Evolutionary conservation across 257 asterid species (phyloP).

Genomic region (Solanum rostratum): DNA sequence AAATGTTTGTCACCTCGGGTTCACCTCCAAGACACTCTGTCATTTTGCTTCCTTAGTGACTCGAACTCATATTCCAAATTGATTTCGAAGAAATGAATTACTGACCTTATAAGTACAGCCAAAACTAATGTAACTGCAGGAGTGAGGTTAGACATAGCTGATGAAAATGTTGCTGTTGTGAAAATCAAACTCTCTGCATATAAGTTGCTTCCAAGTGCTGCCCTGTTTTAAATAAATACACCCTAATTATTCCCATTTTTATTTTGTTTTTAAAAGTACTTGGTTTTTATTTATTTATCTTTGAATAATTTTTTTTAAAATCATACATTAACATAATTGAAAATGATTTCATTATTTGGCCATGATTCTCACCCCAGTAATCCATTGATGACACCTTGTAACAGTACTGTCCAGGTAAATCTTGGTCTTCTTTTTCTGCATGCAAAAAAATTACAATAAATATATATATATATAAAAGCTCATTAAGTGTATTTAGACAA

Average conservation of each 20-base stretch:
- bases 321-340: neutral
- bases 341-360: neutral
- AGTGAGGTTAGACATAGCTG: conserved; percentile 44
- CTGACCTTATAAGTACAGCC: conserved; percentile 35
- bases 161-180: conserved; percentile 48
- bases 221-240: conserved; percentile 18
- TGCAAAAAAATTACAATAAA: neutral
- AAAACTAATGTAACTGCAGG: conserved; percentile 52
- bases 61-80: neutral
- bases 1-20: too few species aligned
- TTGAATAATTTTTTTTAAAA: too few species aligned
- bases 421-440: conserved; percentile 46
- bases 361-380: conserved; percentile 38
- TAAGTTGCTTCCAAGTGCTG: conserved; percentile 49
- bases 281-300: neutral
- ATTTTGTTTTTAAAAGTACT: neutral
- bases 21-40: too few species aligned
- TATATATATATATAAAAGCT: too few species aligned
- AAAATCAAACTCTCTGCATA: conserved; percentile 34
- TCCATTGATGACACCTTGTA: conserved; percentile 31
- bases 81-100: too few species aligned
- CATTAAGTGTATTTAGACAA: too few species aligned
- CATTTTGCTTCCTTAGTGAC: neutral
- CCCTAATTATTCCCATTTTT: neutral
- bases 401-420: conserved; percentile 30